A percentile compares a stretch with the other conserved stretches of the same genome.
Evolutionary conservation across 768 basidiomycete genomes (phyloP).

Genomic region (Antrodiella citrinella): DNA sequence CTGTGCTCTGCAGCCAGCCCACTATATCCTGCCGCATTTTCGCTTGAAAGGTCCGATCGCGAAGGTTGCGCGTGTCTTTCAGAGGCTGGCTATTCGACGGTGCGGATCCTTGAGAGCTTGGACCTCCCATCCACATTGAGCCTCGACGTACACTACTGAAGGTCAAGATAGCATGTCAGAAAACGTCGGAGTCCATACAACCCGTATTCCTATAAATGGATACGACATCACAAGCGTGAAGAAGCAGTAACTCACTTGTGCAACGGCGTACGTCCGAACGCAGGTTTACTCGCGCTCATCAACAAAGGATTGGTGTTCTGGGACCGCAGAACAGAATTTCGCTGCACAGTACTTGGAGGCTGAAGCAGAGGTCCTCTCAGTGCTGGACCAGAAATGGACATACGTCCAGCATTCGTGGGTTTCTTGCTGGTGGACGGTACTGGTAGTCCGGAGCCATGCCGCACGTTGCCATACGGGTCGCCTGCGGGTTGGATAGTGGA

Average conservation of each 20-base stretch:
- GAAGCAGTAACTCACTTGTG: slow-evolving; percentile 42
- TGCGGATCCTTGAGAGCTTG: slow-evolving; percentile 33
- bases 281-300: slow-evolving; percentile 59
- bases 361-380: slow-evolving; percentile 40
- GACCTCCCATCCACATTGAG: slow-evolving; percentile 61
- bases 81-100: slow-evolving; percentile 45
- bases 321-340: slow-evolving; percentile 63
- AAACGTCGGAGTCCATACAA: not conserved
- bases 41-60: slow-evolving; percentile 64
- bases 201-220: slow-evolving; percentile 9
- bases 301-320: slow-evolving; percentile 63
- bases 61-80: slow-evolving; percentile 74
- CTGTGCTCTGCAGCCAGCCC: slow-evolving; percentile 56
- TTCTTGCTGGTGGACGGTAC: slow-evolving; percentile 71
- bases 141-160: slow-evolving; percentile 63
- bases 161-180: not conserved
- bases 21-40: slow-evolving; percentile 75
- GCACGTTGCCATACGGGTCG: slow-evolving; percentile 38
- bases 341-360: slow-evolving; percentile 39
- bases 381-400: slow-evolving; percentile 76
- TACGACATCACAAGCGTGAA: not conserved
- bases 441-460: slow-evolving; percentile 56
- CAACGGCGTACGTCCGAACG: slow-evolving; percentile 65
- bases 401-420: slow-evolving; percentile 41
- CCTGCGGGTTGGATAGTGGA: slow-evolving; percentile 49